phyloP scores from a whole-genome alignment of 257 asterid genomes.

The Solanum chmielewskii region DNA sequence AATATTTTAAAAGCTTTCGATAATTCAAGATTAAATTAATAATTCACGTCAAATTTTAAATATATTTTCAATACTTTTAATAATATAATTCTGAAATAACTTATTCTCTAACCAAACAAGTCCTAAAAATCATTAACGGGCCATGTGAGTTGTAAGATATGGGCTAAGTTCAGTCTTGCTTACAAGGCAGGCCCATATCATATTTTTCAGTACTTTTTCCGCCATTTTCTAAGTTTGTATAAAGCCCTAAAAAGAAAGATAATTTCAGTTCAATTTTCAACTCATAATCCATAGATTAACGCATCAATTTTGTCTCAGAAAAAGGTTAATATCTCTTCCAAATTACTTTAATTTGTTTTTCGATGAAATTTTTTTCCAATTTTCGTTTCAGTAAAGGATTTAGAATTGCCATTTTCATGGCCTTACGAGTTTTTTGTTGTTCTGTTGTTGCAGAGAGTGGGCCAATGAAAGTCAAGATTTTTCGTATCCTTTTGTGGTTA shows the following conservation, averaged over 20 bases:
- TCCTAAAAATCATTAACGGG: not conserved
- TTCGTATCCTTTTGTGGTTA: conserved; percentile 48
- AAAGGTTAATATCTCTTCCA: not conserved
- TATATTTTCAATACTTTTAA: too few species aligned
- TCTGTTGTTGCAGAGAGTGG: conserved; percentile 31
- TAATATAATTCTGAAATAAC: not conserved
- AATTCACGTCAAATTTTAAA: too few species aligned
- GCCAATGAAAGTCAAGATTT: conserved; percentile 75
- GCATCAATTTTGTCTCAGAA: not conserved
- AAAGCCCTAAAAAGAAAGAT: not conserved
- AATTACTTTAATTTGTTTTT: not conserved
- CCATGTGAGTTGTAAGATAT: not conserved
- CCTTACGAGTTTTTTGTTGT: not conserved
- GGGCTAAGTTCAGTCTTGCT: not conserved
- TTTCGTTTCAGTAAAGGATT: not conserved
- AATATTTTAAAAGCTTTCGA: too few species aligned
- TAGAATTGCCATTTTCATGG: not conserved
- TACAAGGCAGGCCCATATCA: not conserved
- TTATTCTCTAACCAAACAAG: not conserved
- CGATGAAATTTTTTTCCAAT: not conserved
- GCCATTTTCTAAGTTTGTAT: not conserved
- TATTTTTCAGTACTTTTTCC: not conserved
- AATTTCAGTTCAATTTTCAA: not conserved
- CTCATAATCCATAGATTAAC: not conserved
- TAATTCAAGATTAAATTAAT: too few species aligned